Evolutionary conservation across 148 eudicot species (phyloP), one percentile per base, ranked within the genome.

Genomic region (Heliamphora exappendiculata): DNA sequence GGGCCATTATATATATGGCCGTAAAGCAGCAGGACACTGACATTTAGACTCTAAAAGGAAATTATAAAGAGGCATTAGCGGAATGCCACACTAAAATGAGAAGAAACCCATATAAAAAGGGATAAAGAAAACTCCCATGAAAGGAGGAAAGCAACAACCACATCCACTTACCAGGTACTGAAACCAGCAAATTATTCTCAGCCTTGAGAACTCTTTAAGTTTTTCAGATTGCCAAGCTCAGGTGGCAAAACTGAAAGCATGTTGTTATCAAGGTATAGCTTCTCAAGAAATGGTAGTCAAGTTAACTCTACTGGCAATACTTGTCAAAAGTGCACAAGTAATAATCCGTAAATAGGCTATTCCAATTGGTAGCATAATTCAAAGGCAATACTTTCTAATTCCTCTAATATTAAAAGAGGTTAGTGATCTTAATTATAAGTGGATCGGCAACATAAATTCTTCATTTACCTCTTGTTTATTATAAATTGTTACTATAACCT

Each of bases 261-360:
- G 79, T 96, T 96, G 65, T 87, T 85, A 84, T 96, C 97, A 79
- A 96, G 94, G 83, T 91, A 88, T 50, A 96, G 82, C 86, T 90
- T 91, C 89, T 96, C 97, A 79, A 96, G 91, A 68, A 85, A 84
- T 26, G 97, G 94, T 75, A 96, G 88, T 78, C 77, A 85, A 78
- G 98, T 89, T 79, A 96, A 83, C 86, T 91, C 99, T 63, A 91
- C 87, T 7, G 99, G 99, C 81, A 96, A 79, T 44, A 86, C 89
- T 98, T 96, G 86, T 81, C 49, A 39, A 74, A 62, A 45, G 14
- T 42, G 39, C 42, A 16, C 17, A 3, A 73, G 14, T 44, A 44
- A n/a, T n/a, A n/a, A n/a, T n/a, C n/a, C n/a, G n/a, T 63, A 47
- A 75, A 45, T 60, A 31, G 41, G 73, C 81, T 60, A 67, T 67